These are phyloP conservation scores for Brassica balearica DNA, from an alignment of 441 rosid species.

Conservation along the genomic window DNA sequence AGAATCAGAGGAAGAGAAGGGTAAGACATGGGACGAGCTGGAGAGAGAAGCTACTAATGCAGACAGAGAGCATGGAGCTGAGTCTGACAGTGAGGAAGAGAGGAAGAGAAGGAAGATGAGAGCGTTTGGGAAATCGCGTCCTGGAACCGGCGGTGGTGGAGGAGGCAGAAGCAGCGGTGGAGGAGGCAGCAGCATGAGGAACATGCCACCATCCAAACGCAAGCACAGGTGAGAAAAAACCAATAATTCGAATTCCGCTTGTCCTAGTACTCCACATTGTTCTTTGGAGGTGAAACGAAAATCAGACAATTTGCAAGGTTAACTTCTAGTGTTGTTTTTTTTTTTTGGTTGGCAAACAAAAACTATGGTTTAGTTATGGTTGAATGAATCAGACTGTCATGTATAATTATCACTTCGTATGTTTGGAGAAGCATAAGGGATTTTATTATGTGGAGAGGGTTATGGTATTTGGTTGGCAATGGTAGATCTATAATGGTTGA, in stretches of 20 bases:
- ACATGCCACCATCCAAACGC: slow-evolving; percentile 43
- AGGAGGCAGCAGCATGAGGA: slow-evolving; percentile 33
- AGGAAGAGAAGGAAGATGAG: slow-evolving; percentile 86
- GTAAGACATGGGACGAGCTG: slow-evolving; percentile 95
- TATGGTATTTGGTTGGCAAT: too few species aligned
- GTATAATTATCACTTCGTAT: slow-evolving; percentile 26
- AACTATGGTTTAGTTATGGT: slow-evolving; percentile 10
- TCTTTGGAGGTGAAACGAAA: slow-evolving; percentile 1
- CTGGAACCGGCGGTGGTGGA: slow-evolving; percentile 43
- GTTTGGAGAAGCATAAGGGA: not conserved
- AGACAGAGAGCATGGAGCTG: slow-evolving; percentile 81
- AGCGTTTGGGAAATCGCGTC: slow-evolving; percentile 70
- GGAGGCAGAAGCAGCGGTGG: slow-evolving; percentile 29
- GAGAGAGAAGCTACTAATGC: slow-evolving; percentile 95
- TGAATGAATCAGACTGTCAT: slow-evolving; percentile 6
- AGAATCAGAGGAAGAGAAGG: slow-evolving; percentile 89
- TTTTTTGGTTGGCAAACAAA: slow-evolving; percentile 7
- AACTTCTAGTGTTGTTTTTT: not conserved
- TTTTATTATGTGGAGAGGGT: not conserved
- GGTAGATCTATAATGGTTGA: too few species aligned
- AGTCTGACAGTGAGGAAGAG: slow-evolving; percentile 92
- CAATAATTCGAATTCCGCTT: not conserved
- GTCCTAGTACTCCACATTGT: not conserved
- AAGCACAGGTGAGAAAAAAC: slow-evolving; percentile 34
- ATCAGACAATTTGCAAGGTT: slow-evolving; percentile 3